Evolutionary conservation across 2,329 filamentous ascomycete genomes (phyloP).

Genomic region (Lasiodiplodia citricola): DNA sequence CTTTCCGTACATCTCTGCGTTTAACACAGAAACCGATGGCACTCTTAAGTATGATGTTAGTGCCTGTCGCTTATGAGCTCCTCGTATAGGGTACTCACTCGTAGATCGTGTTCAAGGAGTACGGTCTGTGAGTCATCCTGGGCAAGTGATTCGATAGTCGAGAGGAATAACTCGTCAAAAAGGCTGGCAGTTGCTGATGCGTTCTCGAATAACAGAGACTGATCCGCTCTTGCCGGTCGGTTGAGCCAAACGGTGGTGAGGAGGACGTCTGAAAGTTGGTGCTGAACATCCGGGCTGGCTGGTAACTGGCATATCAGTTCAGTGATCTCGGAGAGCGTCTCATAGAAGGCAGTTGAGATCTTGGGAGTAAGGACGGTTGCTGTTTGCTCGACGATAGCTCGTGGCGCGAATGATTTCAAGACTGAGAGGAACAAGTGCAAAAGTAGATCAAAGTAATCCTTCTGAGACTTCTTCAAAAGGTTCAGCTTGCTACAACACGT

Average conservation of each 20-base stretch:
- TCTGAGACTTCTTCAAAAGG: not conserved
- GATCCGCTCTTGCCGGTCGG: not conserved
- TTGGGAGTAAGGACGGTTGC: not conserved
- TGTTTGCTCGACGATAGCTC: not conserved
- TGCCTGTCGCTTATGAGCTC: not conserved
- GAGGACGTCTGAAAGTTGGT: conserved; percentile 3
- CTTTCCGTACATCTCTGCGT: not conserved
- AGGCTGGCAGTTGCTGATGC: not conserved
- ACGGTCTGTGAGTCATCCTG: conserved; percentile 31
- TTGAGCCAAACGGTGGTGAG: not conserved
- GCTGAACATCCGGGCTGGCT: not conserved
- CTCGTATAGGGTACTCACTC: conserved; percentile 34
- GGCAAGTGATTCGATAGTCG: conserved; percentile 31
- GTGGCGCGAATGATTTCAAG: not conserved
- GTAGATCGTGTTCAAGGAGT: conserved; percentile 37
- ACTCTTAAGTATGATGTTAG: not conserved
- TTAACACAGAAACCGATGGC: conserved; percentile 5
- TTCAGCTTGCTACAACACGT: not conserved
- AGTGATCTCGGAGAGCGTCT: conserved; percentile 3
- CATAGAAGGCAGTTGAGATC: conserved; percentile 4
- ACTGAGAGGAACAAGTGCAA: conserved; percentile 6
- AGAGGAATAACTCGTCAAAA: conserved; percentile 12
- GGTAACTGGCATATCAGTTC: not conserved
- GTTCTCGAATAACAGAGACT: not conserved
- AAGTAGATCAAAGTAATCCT: not conserved